Base-by-base conservation (phyloP, 257 asterid species). In the Gardenia jasminoides region DNA sequence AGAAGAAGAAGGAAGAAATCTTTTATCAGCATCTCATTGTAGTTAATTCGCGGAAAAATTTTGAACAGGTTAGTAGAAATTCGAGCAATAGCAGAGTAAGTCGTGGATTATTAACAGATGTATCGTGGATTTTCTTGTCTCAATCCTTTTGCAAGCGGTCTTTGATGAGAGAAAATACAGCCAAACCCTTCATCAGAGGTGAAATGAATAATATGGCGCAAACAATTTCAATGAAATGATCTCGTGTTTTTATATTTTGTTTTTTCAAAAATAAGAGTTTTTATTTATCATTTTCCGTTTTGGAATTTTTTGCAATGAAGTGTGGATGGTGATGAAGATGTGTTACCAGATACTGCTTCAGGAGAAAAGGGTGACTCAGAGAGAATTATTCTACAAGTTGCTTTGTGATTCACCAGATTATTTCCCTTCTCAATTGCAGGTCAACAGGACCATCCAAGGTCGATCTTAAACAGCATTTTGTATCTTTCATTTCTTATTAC, bases 241-340 rank as follows among this genome's bases (percentile, higher is more conserved):
- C 58, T 20, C 22, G 2, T 7, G 47, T 0, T 48, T 54, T 33
- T 74, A 9, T 0, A 11, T 6, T 9, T 31, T 12, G 1, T 46
- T 6, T 7, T 19, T 10, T 9, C 3, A 19, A 6, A 19, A 19
- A 20, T 4, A 56, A 56, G 22, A 4, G 62, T 56, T 19, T 1
- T 56, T 19, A 56, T 59, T 54, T 47, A 22, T 20, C 43, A 58
- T 71, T 17, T 44, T 61, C 6, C 44, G 61, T 68, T 79, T 66
- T 69, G 67, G 24, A 62, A 79, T 76, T 44, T 48, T 50, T 50
- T 28, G 52, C 30, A 78, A 33, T 46, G 30, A 80, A 95, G 98
- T 95, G 75, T 95, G 99, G 99, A 95, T 93, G 90, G 92, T 86
- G 76, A 95, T 95, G 99, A 97, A 89, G 76, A 93, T 92, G 90